Percentiles rank a stretch among this genome's conserved stretches.
Evolutionary conservation across 1,139 yeast genomes (phyloP).

Genomic region (Yamadazyma membranifaciens): DNA sequence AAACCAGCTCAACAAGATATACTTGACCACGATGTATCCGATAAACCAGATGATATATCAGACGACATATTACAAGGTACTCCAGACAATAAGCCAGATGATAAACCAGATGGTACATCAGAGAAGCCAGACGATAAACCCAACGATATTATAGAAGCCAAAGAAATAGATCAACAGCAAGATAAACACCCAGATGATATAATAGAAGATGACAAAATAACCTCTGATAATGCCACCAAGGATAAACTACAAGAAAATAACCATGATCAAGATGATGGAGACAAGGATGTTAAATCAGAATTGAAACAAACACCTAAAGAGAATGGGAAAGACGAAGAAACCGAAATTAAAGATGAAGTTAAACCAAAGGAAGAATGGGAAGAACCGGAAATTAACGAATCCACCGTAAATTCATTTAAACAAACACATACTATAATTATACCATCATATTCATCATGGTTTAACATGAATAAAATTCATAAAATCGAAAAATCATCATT

Average conservation of each 20-base stretch:
- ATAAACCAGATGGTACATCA: constrained; percentile 3
- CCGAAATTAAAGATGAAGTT: not conserved
- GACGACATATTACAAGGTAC: not conserved
- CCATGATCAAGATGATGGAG: not conserved
- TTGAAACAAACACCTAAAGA: constrained; percentile 6
- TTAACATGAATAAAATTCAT: constrained; percentile 69
- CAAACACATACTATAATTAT: constrained; percentile 90
- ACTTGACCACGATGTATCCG: not conserved
- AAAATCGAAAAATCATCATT: constrained; percentile 65
- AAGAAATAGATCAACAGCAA: no score
- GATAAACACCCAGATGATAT: no score
- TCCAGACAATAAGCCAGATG: constrained; percentile 1
- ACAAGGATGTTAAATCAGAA: not conserved
- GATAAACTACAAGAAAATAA: no score
- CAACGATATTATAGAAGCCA: no score
- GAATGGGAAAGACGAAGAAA: constrained; percentile 8
- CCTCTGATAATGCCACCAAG: no score
- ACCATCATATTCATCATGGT: constrained; percentile 95
- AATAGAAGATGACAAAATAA: no score
- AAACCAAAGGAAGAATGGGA: constrained; percentile 6
- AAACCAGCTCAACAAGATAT: not conserved
- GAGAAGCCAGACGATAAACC: not conserved
- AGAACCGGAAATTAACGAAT: constrained; percentile 16
- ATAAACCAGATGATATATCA: not conserved
- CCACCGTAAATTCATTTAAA: constrained; percentile 19